Evolutionary conservation across 202 grass and related monocot genomes (phyloP).

Genomic region (Musa balbisiana): DNA sequence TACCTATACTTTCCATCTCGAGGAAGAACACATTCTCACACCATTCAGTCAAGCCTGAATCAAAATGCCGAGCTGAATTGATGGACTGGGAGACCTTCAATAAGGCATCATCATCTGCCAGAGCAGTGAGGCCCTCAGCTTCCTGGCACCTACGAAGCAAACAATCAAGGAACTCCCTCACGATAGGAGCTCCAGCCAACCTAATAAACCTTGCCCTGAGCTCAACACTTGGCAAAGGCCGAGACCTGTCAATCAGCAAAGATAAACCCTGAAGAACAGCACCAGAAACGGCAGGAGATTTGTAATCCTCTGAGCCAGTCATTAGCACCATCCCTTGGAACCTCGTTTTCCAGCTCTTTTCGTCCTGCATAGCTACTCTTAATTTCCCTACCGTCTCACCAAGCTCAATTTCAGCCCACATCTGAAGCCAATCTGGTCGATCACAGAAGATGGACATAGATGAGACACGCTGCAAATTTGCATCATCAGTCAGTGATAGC

Average conservation of each 20-base stretch:
- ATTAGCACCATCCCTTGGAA: constrained; percentile 36
- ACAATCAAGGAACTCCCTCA: constrained; percentile 56
- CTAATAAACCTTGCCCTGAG: constrained; percentile 73
- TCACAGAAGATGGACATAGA: constrained; percentile 77
- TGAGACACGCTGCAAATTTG: constrained; percentile 65
- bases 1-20: constrained; percentile 63
- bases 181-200: constrained; percentile 48
- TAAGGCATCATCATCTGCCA: constrained; percentile 76
- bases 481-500: constrained; percentile 64
- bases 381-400: constrained; percentile 51
- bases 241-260: constrained; percentile 68
- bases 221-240: constrained; percentile 54
- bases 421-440: constrained; percentile 79
- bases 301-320: constrained; percentile 62
- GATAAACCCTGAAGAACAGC: constrained; percentile 50
- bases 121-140: constrained; percentile 86
- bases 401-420: constrained; percentile 84
- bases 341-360: constrained; percentile 60
- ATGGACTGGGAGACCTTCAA: constrained; percentile 63
- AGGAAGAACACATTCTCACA: constrained; percentile 87
- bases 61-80: constrained; percentile 53
- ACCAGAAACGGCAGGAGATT: constrained; percentile 48
- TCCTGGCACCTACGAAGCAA: constrained; percentile 86
- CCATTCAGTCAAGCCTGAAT: constrained; percentile 70
- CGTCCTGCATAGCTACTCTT: constrained; percentile 46